Conservation (phyloP, 2,329 filamentous ascomycete species). For the Calonectria montana region DNA sequence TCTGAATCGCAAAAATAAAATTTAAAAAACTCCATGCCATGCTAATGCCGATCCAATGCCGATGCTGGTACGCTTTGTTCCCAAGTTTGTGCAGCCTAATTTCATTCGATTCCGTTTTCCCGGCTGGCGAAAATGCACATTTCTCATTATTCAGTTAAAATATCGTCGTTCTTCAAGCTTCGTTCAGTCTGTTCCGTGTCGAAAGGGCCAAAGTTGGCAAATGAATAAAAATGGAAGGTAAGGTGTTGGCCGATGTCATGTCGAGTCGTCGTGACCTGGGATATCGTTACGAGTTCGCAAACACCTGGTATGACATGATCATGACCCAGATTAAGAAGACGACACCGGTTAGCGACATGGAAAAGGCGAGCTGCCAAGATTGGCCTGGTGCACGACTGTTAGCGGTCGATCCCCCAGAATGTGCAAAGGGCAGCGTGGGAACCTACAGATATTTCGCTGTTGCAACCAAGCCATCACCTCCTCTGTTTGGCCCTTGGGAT, state of each 20-base stretch:
- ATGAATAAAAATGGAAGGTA: not conserved
- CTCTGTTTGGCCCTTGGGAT: conserved; percentile 62
- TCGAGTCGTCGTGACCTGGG: not conserved
- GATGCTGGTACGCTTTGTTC: conserved; percentile 8
- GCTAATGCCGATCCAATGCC: conserved; percentile 10
- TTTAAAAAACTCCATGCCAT: conserved; percentile 6
- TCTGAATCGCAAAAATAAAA: not conserved
- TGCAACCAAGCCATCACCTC: conserved; percentile 72
- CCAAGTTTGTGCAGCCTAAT: conserved; percentile 12
- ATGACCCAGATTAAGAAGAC: conserved; percentile 76
- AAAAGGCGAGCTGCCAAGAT: conserved; percentile 73
- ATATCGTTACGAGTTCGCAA: conserved; percentile 55
- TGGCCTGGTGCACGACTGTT: conserved; percentile 57
- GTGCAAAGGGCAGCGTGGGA: not conserved
- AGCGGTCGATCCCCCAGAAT: not conserved
- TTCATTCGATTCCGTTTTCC: conserved; percentile 17
- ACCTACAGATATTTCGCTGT: conserved; percentile 72
- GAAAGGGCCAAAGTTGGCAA: not conserved
- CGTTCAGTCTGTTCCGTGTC: not conserved
- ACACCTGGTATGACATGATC: conserved; percentile 75
- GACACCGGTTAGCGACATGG: conserved; percentile 69
- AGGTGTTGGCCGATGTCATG: not conserved
- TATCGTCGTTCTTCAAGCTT: not conserved
- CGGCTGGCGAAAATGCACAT: conserved; percentile 11
- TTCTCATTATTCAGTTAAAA: conserved; percentile 9